Base-by-base conservation (phyloP, 2,329 filamentous ascomycete genomes). In the Pseudocercospora ulei region DNA sequence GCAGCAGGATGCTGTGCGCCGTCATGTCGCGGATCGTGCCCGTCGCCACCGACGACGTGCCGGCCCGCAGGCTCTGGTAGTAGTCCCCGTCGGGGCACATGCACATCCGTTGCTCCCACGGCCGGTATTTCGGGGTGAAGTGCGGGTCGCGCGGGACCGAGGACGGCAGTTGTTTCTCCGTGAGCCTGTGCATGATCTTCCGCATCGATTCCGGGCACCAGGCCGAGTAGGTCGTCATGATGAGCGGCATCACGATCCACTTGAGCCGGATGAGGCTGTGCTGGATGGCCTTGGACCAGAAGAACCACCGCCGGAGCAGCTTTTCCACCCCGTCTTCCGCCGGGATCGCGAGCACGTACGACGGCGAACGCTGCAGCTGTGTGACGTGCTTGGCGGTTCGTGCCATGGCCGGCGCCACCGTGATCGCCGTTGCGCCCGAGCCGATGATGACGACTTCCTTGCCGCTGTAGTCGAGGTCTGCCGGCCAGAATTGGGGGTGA, bases 301-400 rank as follows among this genome's bases (percentile, higher is more conserved):
- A 44, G 37, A 49, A 51, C 24, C 42, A 43, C 22, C 17, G 42
- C 9, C 54, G 49, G 14, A 55, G 41, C 14, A 47, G 34, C 19
- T 43, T 51, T 34, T 59, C 56, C 9, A 53, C 16, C 4, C 12
- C 36, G 30, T 59, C 56, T 41, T 58, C 50, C 3, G 34, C 31
- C 2, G 56, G 56, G 13, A 49, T 40, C 12, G 56, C 50, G 24
- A 59, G 41, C 33, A 59, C 43, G 53, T 83, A 87, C 0, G 71
- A 72, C 0, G 85, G 85, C 29, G 77, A 84, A 40, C 85, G 75
- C 62, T 92, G 84, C 2, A 92, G 69, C 74, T 88, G 84, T 1
- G 82, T 88, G 17, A 86, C 76, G 8, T 73, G 70, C 3, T 62
- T 63, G 3, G 80, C 82, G 24, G 70, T 73, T 27, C 80, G 64